These are phyloP conservation scores for Calonectria pauciramosa DNA, from an alignment of 2,329 filamentous ascomycete genomes.

Conservation along the genomic window DNA sequence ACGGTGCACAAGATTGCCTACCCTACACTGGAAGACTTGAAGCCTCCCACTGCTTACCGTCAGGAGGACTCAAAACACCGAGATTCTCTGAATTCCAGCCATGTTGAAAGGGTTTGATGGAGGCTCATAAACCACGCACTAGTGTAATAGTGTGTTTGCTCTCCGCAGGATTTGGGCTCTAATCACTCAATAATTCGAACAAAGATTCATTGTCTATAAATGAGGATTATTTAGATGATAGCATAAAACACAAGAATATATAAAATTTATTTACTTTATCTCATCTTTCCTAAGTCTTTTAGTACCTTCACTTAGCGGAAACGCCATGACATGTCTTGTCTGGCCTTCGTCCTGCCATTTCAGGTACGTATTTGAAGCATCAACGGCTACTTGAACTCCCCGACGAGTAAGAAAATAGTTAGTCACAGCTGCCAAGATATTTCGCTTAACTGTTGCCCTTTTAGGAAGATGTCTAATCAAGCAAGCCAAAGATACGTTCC, in stretches of 20 bases:
- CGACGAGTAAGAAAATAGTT: no score
- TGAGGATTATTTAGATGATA: background rate
- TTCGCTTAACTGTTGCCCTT: no score
- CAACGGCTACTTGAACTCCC: no score
- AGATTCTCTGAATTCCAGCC: background rate
- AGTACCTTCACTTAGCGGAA: background rate
- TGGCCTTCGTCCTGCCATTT: no score
- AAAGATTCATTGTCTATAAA: background rate
- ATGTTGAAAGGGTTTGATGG: background rate
- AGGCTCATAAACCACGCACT: background rate
- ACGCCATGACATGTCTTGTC: background rate
- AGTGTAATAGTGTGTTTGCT: background rate
- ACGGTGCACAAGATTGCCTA: conserved; percentile 47
- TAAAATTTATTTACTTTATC: background rate
- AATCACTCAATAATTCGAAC: background rate
- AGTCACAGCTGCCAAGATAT: background rate
- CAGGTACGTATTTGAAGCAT: background rate
- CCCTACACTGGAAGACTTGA: conserved; percentile 42
- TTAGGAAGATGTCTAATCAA: background rate
- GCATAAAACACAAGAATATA: no score
- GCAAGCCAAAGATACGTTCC: background rate
- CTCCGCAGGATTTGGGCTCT: background rate
- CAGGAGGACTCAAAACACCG: background rate
- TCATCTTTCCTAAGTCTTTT: background rate
- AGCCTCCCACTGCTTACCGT: background rate